Conservation (phyloP, 2,329 filamentous ascomycete species). For the Scolecobasidium constrictum region DNA sequence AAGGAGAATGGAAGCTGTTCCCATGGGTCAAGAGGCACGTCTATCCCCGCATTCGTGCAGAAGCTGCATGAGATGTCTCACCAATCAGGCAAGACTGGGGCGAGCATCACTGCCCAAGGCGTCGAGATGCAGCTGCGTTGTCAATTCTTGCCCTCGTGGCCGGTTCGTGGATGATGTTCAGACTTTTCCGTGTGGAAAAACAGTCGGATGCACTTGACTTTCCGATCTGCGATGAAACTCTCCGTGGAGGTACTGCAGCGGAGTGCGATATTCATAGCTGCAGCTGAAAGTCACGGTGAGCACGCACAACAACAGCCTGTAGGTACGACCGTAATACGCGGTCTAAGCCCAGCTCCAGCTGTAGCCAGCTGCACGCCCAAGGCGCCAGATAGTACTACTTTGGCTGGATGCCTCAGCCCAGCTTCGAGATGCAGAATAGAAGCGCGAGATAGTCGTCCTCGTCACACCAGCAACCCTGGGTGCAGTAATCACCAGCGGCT, state of each 20-base stretch:
- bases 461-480: too few relatives aligned
- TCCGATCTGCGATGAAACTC: background rate
- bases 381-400: too few relatives aligned
- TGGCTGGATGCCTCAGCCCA: too few relatives aligned
- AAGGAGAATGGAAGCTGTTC: background rate
- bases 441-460: too few relatives aligned
- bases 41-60: background rate
- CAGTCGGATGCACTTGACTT: background rate
- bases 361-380: too few relatives aligned
- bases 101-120: background rate
- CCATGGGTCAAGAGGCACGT: too few relatives aligned
- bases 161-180: background rate
- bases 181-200: background rate
- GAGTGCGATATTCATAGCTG: background rate
- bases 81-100: background rate
- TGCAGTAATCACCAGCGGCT: too few relatives aligned
- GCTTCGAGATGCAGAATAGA: too few relatives aligned
- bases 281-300: background rate
- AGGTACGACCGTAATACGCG: background rate
- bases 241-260: background rate
- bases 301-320: too few relatives aligned
- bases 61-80: background rate
- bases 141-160: background rate
- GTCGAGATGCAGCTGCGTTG: background rate
- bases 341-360: background rate